Evolutionary conservation across 108 stramenopile species (phyloP).

Genomic region (Skeletonema marinoi): DNA sequence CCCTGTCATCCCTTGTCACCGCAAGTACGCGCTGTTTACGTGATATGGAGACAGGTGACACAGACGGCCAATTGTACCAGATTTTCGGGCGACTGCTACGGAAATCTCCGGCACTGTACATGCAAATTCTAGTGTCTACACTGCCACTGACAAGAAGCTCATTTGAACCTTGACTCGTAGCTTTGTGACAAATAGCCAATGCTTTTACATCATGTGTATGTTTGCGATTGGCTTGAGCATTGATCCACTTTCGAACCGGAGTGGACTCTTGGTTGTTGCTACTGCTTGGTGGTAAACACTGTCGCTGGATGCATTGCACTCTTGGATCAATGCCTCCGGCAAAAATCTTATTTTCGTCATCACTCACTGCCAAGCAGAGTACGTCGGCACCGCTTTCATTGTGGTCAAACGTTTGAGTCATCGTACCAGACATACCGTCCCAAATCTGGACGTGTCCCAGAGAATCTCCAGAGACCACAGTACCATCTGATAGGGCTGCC

Average conservation of each 20-base stretch:
- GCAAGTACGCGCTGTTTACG: conserved; percentile 53
- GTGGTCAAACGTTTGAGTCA: conserved; percentile 79
- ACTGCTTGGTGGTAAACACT: not conserved
- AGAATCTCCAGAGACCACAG: conserved; percentile 90
- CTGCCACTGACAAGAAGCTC: conserved; percentile 87
- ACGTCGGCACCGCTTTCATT: conserved; percentile 87
- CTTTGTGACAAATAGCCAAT: conserved; percentile 65
- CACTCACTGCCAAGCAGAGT: conserved; percentile 73
- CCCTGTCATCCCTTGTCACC: conserved; percentile 53
- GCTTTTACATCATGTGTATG: conserved; percentile 94
- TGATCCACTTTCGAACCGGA: conserved; percentile 69
- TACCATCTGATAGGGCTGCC: conserved; percentile 71
- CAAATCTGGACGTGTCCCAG: conserved; percentile 91
- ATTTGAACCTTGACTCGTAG: conserved; percentile 4
- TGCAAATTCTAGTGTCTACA: conserved; percentile 89
- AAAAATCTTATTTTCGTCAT: conserved; percentile 82
- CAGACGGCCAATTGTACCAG: conserved; percentile 77
- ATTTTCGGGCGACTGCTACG: conserved; percentile 62
- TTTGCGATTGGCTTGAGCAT: conserved; percentile 81
- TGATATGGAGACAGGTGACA: conserved; percentile 58
- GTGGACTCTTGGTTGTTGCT: conserved; percentile 5
- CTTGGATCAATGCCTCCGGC: conserved; percentile 93
- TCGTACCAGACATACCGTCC: conserved; percentile 87
- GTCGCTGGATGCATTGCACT: conserved; percentile 82
- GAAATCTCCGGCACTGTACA: conserved; percentile 75